Evolutionary conservation across 176 grass and related monocot species (phyloP).

Genomic region (Zizania latifolia): DNA sequence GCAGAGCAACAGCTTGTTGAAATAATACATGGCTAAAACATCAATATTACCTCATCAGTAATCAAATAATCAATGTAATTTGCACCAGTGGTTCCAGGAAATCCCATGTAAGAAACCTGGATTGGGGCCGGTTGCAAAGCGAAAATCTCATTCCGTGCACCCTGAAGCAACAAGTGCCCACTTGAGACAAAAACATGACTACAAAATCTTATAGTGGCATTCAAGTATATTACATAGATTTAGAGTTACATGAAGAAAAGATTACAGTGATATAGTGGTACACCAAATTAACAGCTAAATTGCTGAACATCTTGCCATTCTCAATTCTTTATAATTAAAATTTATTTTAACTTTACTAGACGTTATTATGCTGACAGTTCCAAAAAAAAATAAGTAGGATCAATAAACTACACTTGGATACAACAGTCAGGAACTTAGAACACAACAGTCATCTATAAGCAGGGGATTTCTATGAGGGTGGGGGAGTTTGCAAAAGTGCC

Average conservation of each 20-base stretch:
- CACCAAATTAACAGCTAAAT: neutral
- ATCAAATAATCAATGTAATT: slow-evolving; percentile 61
- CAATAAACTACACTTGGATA: neutral
- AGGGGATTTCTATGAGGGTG: neutral
- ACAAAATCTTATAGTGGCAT: neutral
- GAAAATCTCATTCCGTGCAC: slow-evolving; percentile 61
- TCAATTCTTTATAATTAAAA: neutral
- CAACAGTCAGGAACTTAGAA: neutral
- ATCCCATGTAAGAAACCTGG: slow-evolving; percentile 70
- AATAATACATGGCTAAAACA: slow-evolving; percentile 14
- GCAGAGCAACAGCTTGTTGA: neutral
- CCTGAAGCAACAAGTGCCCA: slow-evolving; percentile 17
- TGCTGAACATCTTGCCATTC: neutral
- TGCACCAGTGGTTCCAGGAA: slow-evolving; percentile 64
- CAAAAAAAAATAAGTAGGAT: neutral
- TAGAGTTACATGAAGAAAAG: neutral
- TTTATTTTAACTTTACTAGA: neutral
- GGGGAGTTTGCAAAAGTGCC: neutral
- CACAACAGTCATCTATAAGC: neutral
- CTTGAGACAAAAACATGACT: neutral
- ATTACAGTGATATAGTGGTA: neutral
- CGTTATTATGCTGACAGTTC: neutral
- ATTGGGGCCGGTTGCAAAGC: slow-evolving; percentile 58
- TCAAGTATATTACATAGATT: neutral
- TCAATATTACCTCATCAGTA: slow-evolving; percentile 44